Percentiles rank a stretch among this genome's conserved stretches.
Conservation (phyloP, 169 alveolate genomes). For the Plasmodium knowlesi region DNA sequence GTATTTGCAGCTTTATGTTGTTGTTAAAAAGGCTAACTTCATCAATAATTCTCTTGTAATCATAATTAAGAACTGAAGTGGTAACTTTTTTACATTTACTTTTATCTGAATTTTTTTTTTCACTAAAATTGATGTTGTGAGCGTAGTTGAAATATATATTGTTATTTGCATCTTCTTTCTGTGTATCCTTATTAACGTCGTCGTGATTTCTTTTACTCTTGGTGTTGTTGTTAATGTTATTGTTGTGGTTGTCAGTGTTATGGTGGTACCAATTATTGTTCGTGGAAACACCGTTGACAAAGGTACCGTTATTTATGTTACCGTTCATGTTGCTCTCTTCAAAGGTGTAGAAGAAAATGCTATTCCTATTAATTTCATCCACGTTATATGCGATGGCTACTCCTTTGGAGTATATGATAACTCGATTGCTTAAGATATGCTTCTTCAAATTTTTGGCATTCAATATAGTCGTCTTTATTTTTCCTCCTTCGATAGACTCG, state of each 20-base stretch:
- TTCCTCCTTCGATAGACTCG: neutral
- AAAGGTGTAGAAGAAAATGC: conserved; percentile 47
- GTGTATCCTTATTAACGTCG: conserved; percentile 23
- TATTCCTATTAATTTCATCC: conserved; percentile 50
- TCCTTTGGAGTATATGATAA: conserved; percentile 53
- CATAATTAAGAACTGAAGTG: conserved; percentile 46
- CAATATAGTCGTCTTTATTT: conserved; percentile 37
- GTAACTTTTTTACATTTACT: conserved; percentile 22
- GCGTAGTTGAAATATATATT: conserved; percentile 59
- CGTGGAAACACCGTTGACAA: neutral
- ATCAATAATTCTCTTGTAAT: conserved; percentile 25
- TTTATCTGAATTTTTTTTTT: neutral
- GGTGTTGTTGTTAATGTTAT: neutral
- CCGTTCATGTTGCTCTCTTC: neutral
- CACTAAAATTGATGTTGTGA: conserved; percentile 51
- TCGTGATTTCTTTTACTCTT: conserved; percentile 25
- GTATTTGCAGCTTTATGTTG: conserved; percentile 44
- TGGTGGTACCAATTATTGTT: neutral
- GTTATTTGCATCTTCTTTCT: conserved; percentile 9
- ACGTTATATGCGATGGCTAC: conserved; percentile 46
- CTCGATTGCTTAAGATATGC: conserved; percentile 50
- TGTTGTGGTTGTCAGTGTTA: neutral
- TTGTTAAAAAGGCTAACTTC: conserved; percentile 28
- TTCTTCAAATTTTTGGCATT: conserved; percentile 47
- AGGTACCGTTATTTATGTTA: neutral